Evolutionary conservation across 805 yeast species (phyloP), one percentile per base, ranked within the genome.

Genomic region (Cyberlindnera mycetangii): DNA sequence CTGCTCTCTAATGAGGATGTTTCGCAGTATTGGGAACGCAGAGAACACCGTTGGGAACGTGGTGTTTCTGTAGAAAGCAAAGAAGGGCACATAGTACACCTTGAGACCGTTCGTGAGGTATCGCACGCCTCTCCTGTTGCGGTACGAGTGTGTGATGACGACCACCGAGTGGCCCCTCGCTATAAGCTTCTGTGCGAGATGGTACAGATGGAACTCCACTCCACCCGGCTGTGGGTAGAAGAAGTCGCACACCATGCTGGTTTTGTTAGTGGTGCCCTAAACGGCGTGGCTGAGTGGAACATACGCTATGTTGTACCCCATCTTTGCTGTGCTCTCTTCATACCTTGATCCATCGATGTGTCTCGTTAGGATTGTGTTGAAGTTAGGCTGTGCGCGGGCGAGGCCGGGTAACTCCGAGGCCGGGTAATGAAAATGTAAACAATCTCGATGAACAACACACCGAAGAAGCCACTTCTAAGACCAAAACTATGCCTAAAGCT

Each of bases 161-260:
- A 90, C 67, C 10, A 92, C 97, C 4, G 86, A 78, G 59, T 90
- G 97, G 8, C 97, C 97, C 32, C 82, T 65, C 17, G 77, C 78
- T 9, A 88, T 83, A 43, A 90, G 75, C 57, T 83, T 79, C 63
- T 89, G 95, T 0, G 98, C 83, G 19, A 93, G 66, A 62, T 93
- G 98, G 63, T 88, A 89, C 15, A 92, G 86, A 61, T 93, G 99
- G 50, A 92, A 81, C 63, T 93, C 99, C 2, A 93, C 95, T 9
- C 99, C 99, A 4, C 99, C 99, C 0, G 97, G 85, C 61, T 93
- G 99, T 10, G 99, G 99, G 66, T 86, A 93, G 77, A 93, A 93
- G 71, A 89, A 93, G 66, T 93, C 99, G 35, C 95, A 86, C 4
- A 90, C 87, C 97, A 93, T 90, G 7, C 76, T 73, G 39, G 12